Base-by-base conservation (phyloP, 1,284 basidiomycete genomes). In the Apiotrichum veenhuisii region DNA sequence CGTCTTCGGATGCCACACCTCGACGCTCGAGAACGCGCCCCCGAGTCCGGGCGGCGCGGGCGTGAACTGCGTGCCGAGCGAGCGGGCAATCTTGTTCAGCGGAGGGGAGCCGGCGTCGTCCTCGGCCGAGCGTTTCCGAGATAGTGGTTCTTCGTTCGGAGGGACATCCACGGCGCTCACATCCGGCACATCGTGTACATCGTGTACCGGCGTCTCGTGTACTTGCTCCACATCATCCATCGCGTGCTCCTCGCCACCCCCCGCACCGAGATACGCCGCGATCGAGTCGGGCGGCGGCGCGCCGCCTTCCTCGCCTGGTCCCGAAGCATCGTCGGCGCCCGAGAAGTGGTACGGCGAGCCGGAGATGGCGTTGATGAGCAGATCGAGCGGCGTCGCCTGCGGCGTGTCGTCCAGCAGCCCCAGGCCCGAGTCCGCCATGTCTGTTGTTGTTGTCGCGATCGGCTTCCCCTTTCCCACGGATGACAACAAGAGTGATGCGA, bases 361-460 rank as follows among this genome's bases (percentile, higher is more conserved):
- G 2, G 65, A 61, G 44, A 75, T 74, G 22, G 74, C 74, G 41
- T 74, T 75, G 43, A 75, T 64, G 20, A 75, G 64, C 2, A 75
- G 60, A 57, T 74, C 71, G 33, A 75, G 61, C 5, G 74, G 72
- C 20, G 62, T 61, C 25, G 52, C 44, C 49, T 51, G 50, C 23
- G 58, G 56, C 34, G 48, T 51, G 46, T 63, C 62, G 45, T 60
- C 62, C 27, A 63, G 55, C 34, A 58, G 53, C 12, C 40, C 47
- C 10, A 62, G 47, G 11, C 42, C 38, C 15, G 52, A 30, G 50
- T 52, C 38, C 10, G 51, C 44, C 51, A 60, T 63, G 12, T 51
- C 43, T 20, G 52, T 55, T 57, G 55, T 51, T 53, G 50, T 58
- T 46, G 50, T 53, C 40, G 47, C 10, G 22, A 55, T 53, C 53